Evolutionary conservation across 2,329 filamentous ascomycete species (phyloP).

Genomic region (Metarhizium guizhouense): DNA sequence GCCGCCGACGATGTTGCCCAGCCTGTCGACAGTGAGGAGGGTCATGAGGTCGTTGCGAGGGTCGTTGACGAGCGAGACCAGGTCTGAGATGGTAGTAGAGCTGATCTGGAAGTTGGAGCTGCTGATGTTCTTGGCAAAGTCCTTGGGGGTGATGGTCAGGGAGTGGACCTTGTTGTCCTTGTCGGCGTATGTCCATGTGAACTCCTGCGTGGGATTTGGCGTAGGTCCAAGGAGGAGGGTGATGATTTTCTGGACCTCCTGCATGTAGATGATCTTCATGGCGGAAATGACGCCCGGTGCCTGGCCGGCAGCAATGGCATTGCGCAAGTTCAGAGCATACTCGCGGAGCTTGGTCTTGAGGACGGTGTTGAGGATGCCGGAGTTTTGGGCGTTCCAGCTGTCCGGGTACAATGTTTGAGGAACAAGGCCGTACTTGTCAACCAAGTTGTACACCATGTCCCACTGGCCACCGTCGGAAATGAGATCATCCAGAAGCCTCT

Average conservation of each 20-base stretch:
- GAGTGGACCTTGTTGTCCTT: constrained; percentile 54
- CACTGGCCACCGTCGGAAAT: constrained; percentile 80
- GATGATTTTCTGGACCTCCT: constrained; percentile 72
- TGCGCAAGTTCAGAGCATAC: constrained; percentile 65
- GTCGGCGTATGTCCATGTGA: constrained; percentile 75
- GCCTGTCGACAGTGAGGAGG: constrained; percentile 65
- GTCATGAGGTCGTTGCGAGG: constrained; percentile 67
- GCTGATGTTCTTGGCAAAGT: constrained; percentile 62
- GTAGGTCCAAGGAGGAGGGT: constrained; percentile 76
- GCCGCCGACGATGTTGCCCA: constrained; percentile 76
- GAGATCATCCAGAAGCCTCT: constrained; percentile 57
- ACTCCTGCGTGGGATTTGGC: constrained; percentile 57
- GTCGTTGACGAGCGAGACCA: constrained; percentile 80
- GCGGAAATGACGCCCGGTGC: constrained; percentile 29
- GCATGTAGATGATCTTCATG: constrained; percentile 66
- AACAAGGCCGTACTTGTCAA: constrained; percentile 81
- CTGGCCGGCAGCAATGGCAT: constrained; percentile 31
- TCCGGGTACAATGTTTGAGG: constrained; percentile 77
- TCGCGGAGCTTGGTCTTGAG: constrained; percentile 84
- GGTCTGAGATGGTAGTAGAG: constrained; percentile 51
- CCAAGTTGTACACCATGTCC: constrained; percentile 86
- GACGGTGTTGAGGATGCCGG: constrained; percentile 59
- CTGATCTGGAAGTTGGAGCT: constrained; percentile 50
- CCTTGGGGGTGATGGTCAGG: constrained; percentile 56
- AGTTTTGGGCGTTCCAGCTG: constrained; percentile 67